Evolutionary conservation across 2,329 filamentous ascomycete genomes (phyloP), one percentile per base, ranked within the genome.

Genomic region (Anthostomella pinea): DNA sequence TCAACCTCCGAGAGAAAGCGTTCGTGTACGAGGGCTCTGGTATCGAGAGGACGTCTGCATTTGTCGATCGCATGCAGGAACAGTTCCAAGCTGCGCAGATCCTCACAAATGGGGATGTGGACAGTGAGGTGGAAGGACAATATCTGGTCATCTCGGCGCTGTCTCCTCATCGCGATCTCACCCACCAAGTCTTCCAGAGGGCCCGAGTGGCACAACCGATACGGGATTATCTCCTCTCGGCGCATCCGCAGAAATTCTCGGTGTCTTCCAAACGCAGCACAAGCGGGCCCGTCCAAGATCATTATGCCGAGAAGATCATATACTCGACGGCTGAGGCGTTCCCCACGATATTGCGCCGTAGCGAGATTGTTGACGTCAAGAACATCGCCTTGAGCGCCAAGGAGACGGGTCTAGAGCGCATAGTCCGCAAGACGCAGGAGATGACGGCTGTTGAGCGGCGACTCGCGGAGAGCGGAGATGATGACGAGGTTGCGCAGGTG

Each of bases 31-130:
- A 97, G 63, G 89, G 87, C 0, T 78, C 81, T 2, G 74, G 84
- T 1, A 80, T 72, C 6, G 91, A 97, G 62, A 79, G 85, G 15
- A 80, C 87, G 25, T 79, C 81, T 1, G 82, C 81, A 4, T 97
- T 97, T 53, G 87, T 87, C 2, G 90, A 96, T 58, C 84, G 87
- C 32, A 87, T 97, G 78, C 90, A 94, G 57, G 85, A 90, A 59
- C 83, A 94, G 53, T 88, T 95, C 56, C 91, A 90, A 3, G 72
- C 84, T 2, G 90, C 91, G 3, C 85, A 93, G 53, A 83, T 96
- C 41, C 70, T 94, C 26, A 81, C 80, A 3, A 73, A 75, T 19
- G 78, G 79, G 6, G 80, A 81, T 18, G 71, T 80, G 33, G 73
- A 82, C 8, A 85, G 90, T 41, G 87, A 93, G 52, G 77, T 91